These are phyloP conservation scores for Viola odorata DNA, from an alignment of 345 rosid species.

Conservation along the genomic window DNA sequence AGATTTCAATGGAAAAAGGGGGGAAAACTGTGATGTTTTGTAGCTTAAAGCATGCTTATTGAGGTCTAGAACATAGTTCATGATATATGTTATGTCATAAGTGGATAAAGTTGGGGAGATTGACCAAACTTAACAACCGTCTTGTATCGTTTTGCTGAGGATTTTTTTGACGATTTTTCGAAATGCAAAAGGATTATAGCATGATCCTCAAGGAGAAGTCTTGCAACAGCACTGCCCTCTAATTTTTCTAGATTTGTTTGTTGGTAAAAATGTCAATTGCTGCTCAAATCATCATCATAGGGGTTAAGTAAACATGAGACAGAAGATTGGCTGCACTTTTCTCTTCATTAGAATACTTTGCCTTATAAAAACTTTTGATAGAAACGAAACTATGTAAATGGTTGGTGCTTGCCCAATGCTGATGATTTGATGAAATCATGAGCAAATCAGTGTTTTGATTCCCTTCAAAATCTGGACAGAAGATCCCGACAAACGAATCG, in stretches of 20 bases:
- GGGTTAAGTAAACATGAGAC: too few relatives aligned
- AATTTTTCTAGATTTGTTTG: too few relatives aligned
- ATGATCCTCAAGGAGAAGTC: too few relatives aligned
- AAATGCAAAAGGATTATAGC: too few relatives aligned
- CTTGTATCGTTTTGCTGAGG: too few relatives aligned
- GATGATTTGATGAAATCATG: neutral
- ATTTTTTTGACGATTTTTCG: too few relatives aligned
- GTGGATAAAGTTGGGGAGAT: neutral
- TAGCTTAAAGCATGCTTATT: neutral
- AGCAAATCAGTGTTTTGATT: conserved; percentile 39
- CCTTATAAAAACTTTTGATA: neutral
- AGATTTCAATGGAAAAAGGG: neutral
- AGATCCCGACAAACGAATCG: conserved; percentile 86
- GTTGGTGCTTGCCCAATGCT: neutral
- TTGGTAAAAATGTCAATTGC: too few relatives aligned
- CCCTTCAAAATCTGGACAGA: conserved; percentile 75
- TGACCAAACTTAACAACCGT: neutral
- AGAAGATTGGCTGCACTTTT: too few relatives aligned
- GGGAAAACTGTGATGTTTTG: neutral
- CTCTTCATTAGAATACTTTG: neutral
- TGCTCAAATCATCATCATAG: too few relatives aligned
- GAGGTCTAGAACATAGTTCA: neutral
- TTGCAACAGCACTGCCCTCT: too few relatives aligned
- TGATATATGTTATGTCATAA: neutral
- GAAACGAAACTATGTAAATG: neutral